Conservation (phyloP, 2,329 filamentous ascomycete genomes). For the Cladophialophora carrionii region DNA sequence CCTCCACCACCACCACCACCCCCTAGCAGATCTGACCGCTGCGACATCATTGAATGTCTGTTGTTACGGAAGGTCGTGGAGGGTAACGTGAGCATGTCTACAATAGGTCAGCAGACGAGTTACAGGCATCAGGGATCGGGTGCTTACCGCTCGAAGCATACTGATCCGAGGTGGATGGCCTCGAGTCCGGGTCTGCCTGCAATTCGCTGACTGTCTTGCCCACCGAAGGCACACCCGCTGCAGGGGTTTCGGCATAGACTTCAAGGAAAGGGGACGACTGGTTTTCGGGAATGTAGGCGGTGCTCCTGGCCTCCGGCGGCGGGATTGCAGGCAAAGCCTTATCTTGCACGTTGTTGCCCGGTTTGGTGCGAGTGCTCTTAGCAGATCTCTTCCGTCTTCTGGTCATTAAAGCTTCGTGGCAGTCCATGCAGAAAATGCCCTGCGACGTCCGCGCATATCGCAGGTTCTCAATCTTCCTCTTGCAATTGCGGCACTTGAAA, state of each 20-base stretch:
- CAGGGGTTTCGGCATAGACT: conserved; percentile 45
- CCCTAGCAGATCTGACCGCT: conserved; percentile 58
- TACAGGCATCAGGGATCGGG: conserved; percentile 6
- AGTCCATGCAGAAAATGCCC: conserved; percentile 99
- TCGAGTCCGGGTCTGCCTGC: conserved; percentile 28
- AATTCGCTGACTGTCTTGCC: conserved; percentile 36
- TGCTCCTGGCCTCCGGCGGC: conserved; percentile 55
- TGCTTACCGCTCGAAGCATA: conserved; percentile 29
- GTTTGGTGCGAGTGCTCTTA: conserved; percentile 41
- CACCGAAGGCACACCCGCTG: conserved; percentile 33
- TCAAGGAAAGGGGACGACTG: conserved; percentile 53
- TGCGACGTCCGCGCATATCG: conserved; percentile 97
- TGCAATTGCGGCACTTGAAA: conserved; percentile 97
- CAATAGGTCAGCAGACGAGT: conserved; percentile 22
- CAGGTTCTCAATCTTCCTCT: conserved; percentile 97
- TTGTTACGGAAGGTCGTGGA: conserved; percentile 77
- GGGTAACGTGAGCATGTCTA: conserved; percentile 70
- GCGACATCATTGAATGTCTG: conserved; percentile 70
- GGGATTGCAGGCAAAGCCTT: conserved; percentile 92
- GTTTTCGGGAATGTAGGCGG: conserved; percentile 44
- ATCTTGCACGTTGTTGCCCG: conserved; percentile 64
- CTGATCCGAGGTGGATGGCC: conserved; percentile 32
- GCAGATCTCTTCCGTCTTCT: conserved; percentile 73
- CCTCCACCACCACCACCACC: conserved; percentile 58
- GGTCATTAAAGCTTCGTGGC: conserved; percentile 95